phyloP scores from a whole-genome alignment of 257 asterid genomes.

The Schizonepeta tenuifolia region DNA sequence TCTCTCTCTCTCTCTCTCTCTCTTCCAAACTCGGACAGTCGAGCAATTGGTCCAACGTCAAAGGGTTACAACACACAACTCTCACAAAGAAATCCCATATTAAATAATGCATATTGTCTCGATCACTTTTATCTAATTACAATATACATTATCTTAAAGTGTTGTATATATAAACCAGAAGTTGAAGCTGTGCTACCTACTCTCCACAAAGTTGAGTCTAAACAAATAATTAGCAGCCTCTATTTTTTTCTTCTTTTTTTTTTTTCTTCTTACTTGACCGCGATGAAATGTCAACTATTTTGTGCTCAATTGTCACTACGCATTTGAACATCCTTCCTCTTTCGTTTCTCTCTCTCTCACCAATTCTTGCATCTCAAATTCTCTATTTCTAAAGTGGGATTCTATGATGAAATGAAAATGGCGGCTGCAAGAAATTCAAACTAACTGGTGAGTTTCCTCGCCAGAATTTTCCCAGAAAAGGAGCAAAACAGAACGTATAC shows the following conservation, averaged over 20 bases:
- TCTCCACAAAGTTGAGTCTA: background rate
- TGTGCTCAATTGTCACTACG: background rate
- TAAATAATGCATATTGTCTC: background rate
- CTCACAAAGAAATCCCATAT: background rate
- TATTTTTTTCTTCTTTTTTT: background rate
- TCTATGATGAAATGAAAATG: background rate
- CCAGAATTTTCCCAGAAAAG: background rate
- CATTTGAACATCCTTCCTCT: background rate
- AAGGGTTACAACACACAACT: slow-evolving; percentile 1
- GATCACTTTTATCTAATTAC: background rate
- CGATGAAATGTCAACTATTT: background rate
- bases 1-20: background rate
- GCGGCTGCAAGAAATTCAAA: slow-evolving; percentile 23
- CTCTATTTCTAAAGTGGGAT: background rate
- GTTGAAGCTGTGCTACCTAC: background rate
- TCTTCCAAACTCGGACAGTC: background rate
- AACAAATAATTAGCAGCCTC: background rate
- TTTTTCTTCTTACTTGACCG: background rate
- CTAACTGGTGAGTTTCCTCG: background rate
- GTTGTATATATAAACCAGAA: background rate
- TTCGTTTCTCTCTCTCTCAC: background rate
- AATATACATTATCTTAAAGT: no score
- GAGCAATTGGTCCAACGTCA: background rate
- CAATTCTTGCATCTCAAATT: background rate
- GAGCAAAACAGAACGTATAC: background rate